A percentile compares a stretch with the other conserved stretches of the same genome.
Evolutionary conservation across 2,329 filamentous ascomycete species (phyloP).

Genomic region (Trichophyton verrucosum): DNA sequence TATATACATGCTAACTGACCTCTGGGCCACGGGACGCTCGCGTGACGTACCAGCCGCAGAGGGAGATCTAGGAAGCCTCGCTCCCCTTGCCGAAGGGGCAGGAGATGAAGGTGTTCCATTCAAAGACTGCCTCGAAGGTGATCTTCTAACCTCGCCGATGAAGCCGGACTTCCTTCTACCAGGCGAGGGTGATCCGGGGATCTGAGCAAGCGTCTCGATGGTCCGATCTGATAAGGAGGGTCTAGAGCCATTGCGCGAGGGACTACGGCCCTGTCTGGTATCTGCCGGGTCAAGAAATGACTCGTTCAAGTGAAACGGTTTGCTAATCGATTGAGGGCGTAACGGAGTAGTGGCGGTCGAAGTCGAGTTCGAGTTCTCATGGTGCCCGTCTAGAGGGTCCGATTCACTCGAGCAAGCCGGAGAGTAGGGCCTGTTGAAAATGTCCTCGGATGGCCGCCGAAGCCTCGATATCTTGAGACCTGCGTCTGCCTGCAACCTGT

Average conservation of each 20-base stretch:
- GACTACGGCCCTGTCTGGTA: conserved; percentile 5
- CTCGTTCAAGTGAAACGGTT: conserved; percentile 4
- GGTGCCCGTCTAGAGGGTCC: neutral
- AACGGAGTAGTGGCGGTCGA: neutral
- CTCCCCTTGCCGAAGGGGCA: neutral
- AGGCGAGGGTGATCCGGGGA: conserved; percentile 65
- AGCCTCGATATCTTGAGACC: conserved; percentile 28
- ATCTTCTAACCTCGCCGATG: conserved; percentile 32
- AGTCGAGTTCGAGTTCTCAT: neutral
- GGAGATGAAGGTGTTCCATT: neutral
- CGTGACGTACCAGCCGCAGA: neutral
- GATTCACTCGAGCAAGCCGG: conserved; percentile 14
- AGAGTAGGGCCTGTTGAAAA: conserved; percentile 25
- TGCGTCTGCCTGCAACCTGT: conserved; percentile 33
- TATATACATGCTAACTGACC: conserved; percentile 4
- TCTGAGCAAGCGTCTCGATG: conserved; percentile 65
- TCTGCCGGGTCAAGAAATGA: conserved; percentile 18
- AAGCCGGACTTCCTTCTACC: conserved; percentile 53
- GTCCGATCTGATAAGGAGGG: conserved; percentile 52
- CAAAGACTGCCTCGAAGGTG: conserved; percentile 21
- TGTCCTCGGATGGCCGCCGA: conserved; percentile 28
- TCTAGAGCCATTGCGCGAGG: conserved; percentile 11
- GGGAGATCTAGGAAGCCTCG: neutral
- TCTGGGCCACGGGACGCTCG: neutral
- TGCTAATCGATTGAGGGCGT: neutral